Conservation (phyloP, 495 filamentous ascomycete species). For the Cudoniella acicularis region DNA sequence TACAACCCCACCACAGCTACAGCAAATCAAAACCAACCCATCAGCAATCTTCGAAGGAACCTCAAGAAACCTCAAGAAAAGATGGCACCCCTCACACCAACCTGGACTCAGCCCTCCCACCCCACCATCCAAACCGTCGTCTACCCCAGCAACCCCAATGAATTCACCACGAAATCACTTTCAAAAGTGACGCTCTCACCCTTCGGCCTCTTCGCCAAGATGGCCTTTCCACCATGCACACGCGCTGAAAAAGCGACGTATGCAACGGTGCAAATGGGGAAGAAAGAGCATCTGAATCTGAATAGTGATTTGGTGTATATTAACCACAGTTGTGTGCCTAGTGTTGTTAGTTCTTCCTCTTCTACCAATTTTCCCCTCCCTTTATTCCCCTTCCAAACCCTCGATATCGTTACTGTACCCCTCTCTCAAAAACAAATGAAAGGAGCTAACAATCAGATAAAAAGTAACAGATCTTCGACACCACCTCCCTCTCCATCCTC, state of each 20-base stretch:
- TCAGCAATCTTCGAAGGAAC: not conserved
- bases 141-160: slow-evolving; percentile 7
- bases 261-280: slow-evolving; percentile 63
- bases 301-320: slow-evolving; percentile 73
- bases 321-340: slow-evolving; percentile 71
- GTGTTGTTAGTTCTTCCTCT: slow-evolving; percentile 41
- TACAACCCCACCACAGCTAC: not conserved
- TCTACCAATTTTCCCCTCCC: not conserved
- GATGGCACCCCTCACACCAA: slow-evolving; percentile 47
- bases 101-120: slow-evolving; percentile 51
- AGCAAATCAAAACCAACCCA: not conserved
- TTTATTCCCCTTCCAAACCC: too few species aligned
- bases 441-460: not conserved
- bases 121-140: slow-evolving; percentile 49
- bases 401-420: too few species aligned
- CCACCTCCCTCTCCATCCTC: slow-evolving; percentile 56
- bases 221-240: slow-evolving; percentile 53
- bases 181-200: slow-evolving; percentile 60
- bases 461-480: slow-evolving; percentile 59
- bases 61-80: not conserved
- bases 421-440: not conserved
- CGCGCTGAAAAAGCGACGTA: slow-evolving; percentile 53
- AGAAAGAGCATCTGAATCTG: slow-evolving; percentile 62
- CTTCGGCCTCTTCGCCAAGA: slow-evolving; percentile 53
- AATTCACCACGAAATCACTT: slow-evolving; percentile 58